Evolutionary conservation across 2,329 filamentous ascomycete genomes (phyloP).

Genomic region (Aspergillus aculeatinus): DNA sequence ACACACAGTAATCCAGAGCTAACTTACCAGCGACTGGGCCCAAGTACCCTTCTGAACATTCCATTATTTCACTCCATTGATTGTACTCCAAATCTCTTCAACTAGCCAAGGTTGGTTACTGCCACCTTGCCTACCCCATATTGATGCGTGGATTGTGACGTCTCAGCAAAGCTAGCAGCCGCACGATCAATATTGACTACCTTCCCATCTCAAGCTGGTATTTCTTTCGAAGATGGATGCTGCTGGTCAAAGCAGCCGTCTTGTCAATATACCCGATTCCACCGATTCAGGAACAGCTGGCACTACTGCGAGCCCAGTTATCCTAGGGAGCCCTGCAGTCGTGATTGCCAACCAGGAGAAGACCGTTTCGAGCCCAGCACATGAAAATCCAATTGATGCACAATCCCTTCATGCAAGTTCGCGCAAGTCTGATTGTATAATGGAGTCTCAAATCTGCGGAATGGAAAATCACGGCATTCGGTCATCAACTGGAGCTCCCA

Average conservation of each 20-base stretch:
- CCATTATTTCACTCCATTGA: too few relatives aligned
- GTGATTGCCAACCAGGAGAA: background rate
- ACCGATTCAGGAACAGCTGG: background rate
- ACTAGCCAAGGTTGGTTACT: too few relatives aligned
- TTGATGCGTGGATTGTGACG: too few relatives aligned
- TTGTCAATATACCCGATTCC: background rate
- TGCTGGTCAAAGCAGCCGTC: background rate
- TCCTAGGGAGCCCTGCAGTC: background rate
- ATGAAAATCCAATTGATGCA: background rate
- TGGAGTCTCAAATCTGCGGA: background rate
- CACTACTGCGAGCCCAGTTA: background rate
- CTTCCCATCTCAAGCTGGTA: background rate
- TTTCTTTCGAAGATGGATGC: background rate
- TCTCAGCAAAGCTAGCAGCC: too few relatives aligned
- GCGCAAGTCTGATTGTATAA: background rate
- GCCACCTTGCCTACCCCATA: too few relatives aligned
- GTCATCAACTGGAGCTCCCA: slow-evolving; percentile 68
- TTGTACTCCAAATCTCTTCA: too few relatives aligned
- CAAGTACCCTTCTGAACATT: too few relatives aligned
- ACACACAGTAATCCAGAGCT: too few relatives aligned
- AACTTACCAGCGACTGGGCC: too few relatives aligned
- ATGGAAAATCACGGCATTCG: slow-evolving; percentile 21
- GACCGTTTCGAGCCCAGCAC: background rate
- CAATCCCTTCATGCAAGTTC: background rate
- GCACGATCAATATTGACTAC: background rate